phyloP scores from a whole-genome alignment of 1,284 basidiomycete genomes.

The Austroboletus olivaceoglutinosus region DNA sequence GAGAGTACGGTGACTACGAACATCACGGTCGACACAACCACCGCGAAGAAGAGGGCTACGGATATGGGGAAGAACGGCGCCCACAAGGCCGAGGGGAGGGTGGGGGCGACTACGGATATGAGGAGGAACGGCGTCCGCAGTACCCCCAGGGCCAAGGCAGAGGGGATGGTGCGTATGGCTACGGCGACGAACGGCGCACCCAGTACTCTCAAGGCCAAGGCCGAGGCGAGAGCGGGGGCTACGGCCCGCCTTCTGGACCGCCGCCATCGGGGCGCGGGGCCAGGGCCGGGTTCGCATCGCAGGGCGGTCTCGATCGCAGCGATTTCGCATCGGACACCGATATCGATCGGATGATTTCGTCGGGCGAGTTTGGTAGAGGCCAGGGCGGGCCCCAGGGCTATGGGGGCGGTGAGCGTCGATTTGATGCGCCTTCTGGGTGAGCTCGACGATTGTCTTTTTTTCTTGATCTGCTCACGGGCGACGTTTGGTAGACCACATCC shows the following conservation, averaged over 20 bases:
- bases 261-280: background rate
- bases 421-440: slow-evolving; percentile 20
- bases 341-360: slow-evolving; percentile 19
- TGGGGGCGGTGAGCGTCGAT: slow-evolving; percentile 1
- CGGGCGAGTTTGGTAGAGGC: slow-evolving; percentile 11
- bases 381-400: background rate
- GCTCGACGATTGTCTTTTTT: background rate
- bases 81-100: background rate
- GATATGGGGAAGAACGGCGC: background rate
- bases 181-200: background rate
- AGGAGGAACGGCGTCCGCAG: background rate
- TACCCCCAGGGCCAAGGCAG: background rate
- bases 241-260: slow-evolving; percentile 9
- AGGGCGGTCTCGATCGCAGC: slow-evolving; percentile 20
- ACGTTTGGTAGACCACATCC: slow-evolving; percentile 5
- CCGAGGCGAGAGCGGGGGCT: background rate
- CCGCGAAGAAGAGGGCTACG: slow-evolving; percentile 5
- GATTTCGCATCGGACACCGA: slow-evolving; percentile 33
- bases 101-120: background rate
- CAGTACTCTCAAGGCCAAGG: slow-evolving; percentile 3
- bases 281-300: background rate
- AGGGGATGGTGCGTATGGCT: no score
- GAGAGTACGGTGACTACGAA: slow-evolving; percentile 1
- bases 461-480: background rate
- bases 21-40: background rate